Evolutionary conservation across 345 rosid genomes (phyloP), one percentile per base, ranked within the genome.

Genomic region (Camelina hispida): DNA sequence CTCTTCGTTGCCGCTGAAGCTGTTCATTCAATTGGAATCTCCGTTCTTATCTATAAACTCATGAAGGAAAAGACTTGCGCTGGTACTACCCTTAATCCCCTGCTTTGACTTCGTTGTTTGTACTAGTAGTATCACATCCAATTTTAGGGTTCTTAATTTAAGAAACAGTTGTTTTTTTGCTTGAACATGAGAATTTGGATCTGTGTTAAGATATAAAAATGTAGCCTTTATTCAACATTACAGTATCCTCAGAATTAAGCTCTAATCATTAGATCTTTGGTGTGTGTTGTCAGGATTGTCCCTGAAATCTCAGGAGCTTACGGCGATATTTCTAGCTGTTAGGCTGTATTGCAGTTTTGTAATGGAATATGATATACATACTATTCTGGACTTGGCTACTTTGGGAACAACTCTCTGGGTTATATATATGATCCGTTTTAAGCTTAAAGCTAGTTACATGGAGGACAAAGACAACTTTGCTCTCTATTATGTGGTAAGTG

Each of bases 1-100:
- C 98, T 93, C 74, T 93, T 93, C 75, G 95, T 90, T 14, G 98
- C 98, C 17, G 93, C 97, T 3, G 97, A 93, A 89, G 95, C 95
- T 16, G 90, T 90, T 15, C 97, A 93, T 79, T 91, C 97, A 22
- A 78, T 93, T 18, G 98, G 98, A 46, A 91, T 91, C 80, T 78
- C 80, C 44, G 91, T 93, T 61, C 93, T 93, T 25, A 93, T 87
- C 43, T 93, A 93, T 76, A 91, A 91, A 84, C 91, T 93, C 74
- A 91, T 69, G 74, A 91, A 88, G 81, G 98, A 93, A 85, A 93
- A 80, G 79, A 91, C 93, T 53, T 91, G 98, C 70, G 98, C 96
- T 7, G 98, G 97, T 88, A 81, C 63, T 1, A 18, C 22, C 22
- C 40, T 18, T 0, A 16, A 12, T 52, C 1, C 1, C 37, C 7